Base-by-base conservation (phyloP, 257 asterid species). In the Echium plantagineum region DNA sequence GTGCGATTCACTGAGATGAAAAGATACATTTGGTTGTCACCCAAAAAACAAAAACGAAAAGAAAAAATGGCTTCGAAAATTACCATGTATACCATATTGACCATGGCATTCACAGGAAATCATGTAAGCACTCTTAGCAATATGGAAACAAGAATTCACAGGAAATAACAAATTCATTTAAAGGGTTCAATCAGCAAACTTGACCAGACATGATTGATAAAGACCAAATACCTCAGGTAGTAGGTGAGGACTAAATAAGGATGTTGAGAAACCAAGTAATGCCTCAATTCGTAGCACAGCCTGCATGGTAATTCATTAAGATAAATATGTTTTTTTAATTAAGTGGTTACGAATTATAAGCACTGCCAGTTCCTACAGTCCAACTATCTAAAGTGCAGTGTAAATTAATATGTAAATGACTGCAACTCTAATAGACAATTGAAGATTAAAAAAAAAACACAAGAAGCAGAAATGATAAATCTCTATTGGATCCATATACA, bases 231-330 rank as follows among this genome's bases (percentile, higher is more conserved):
- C 93, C 86, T 77, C 74, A 63, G 76, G 79, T 62, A 84, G 83
- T 61, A 84, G 53, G 55, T 69, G 67, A 71, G 93, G 88, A 62
- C 88, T 73, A 64, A 84, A 67, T 47, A 84, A 55, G 42, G 93
- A 84, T 51, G 68, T 63, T 63, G 73, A 72, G 24, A 74, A 73
- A 69, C 93, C 93, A 73, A 81, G 74, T 59, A 81, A 67, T 17
- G 84, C 85, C 78, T 84, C 88, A 55, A 84, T 73, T 55, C 79
- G 84, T 71, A 84, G 38, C n/a, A 84, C 93, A 79, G 79, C 85
- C 91, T 83, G 83, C 77, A 76, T 19, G 24, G 21, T n/a, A 53
- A 53, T 53, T 19, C 26, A 20, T 53, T 13, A 53, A 18, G 21
- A 18, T 20, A 52, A 24, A 5, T 52, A 52, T 8, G 4, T 52